Evolutionary conservation across 2,329 filamentous ascomycete genomes (phyloP).

Genomic region (Phialophora expanda): DNA sequence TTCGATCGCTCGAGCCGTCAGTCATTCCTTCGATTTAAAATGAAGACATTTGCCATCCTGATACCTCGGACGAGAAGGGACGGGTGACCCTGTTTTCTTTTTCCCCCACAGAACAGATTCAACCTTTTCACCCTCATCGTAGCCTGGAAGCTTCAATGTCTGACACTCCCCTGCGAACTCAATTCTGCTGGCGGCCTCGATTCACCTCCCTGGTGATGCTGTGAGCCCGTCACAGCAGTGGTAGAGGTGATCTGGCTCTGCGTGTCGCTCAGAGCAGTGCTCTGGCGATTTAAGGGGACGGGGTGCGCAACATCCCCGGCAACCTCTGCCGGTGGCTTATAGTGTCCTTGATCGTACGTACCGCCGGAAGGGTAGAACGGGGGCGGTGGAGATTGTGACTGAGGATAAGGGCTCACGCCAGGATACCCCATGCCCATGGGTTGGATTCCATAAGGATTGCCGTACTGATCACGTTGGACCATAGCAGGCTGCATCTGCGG

Average conservation of each 20-base stretch:
- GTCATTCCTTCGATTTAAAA: background rate
- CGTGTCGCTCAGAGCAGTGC: constrained; percentile 19
- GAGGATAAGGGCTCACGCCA: constrained; percentile 7
- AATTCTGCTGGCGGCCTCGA: constrained; percentile 13
- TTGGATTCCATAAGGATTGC: constrained; percentile 10
- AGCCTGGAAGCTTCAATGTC: background rate
- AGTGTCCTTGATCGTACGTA: constrained; percentile 1
- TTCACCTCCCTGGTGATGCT: constrained; percentile 3
- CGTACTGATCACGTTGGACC: constrained; percentile 10
- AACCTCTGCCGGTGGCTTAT: constrained; percentile 18
- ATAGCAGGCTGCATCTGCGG: constrained; percentile 3
- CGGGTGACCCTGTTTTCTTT: background rate
- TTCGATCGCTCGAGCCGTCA: background rate
- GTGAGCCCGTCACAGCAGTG: constrained; percentile 10
- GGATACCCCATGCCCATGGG: constrained; percentile 6
- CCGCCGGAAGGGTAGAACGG: constrained; percentile 16
- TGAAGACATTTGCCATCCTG: background rate
- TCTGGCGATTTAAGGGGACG: background rate
- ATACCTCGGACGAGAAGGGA: background rate
- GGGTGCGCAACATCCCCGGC: constrained; percentile 6
- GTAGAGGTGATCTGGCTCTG: constrained; percentile 15
- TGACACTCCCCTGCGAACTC: constrained; percentile 10
- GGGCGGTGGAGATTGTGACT: constrained; percentile 11
- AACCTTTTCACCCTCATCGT: background rate
- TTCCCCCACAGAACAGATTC: background rate